Percentiles rank a stretch among this genome's conserved stretches.
phyloP scores from a whole-genome alignment of 2,329 filamentous ascomycete genomes.

The Venturia nashicola region DNA sequence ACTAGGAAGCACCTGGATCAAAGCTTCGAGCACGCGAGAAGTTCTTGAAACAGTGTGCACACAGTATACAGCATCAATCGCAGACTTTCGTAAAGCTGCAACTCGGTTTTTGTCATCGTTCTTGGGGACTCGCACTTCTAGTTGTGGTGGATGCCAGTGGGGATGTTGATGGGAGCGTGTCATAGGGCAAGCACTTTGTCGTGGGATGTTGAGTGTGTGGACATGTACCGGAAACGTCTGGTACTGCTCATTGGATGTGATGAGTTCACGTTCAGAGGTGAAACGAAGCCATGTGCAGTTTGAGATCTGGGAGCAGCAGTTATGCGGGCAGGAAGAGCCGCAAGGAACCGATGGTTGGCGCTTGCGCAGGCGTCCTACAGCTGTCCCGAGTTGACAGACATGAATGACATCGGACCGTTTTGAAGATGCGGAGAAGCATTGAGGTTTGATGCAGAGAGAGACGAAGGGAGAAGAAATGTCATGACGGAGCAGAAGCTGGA shows the following conservation, averaged over 20 bases:
- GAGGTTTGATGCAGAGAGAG: background rate
- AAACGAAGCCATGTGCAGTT: background rate
- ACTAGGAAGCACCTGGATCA: background rate
- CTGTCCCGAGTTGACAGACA: background rate
- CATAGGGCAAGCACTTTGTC: background rate
- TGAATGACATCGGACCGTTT: background rate
- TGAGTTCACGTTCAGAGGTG: background rate
- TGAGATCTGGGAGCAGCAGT: background rate
- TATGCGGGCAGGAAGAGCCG: background rate
- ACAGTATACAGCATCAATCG: background rate
- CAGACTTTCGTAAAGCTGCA: background rate
- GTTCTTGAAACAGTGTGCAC: background rate
- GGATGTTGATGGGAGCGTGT: background rate
- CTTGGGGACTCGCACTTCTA: background rate
- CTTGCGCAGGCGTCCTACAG: background rate
- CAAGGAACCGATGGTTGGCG: background rate
- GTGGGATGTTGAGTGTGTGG: background rate
- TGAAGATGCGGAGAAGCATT: background rate
- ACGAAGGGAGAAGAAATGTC: background rate
- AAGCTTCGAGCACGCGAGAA: background rate
- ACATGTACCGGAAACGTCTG: background rate
- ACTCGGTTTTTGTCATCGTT: background rate
- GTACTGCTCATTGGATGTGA: background rate
- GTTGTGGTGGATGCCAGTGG: background rate
- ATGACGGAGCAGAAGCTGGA: background rate